Conservation (phyloP, 2,329 filamentous ascomycete species). For the Talaromyces islandicus region DNA sequence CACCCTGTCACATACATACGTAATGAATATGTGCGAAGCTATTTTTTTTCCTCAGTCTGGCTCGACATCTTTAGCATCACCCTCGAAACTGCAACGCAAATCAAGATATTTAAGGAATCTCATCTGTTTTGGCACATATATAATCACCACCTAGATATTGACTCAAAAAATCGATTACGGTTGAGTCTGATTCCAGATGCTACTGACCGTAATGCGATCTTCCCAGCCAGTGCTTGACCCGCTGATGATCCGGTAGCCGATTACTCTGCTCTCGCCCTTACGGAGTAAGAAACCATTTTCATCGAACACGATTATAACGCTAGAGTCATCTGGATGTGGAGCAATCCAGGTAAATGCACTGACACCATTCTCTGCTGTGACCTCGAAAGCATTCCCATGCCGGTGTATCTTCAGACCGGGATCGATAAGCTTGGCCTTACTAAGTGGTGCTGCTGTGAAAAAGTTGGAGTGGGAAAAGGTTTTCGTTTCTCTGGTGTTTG, state of each 20-base stretch:
- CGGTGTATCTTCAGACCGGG: constrained; percentile 39
- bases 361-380: constrained; percentile 43
- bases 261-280: constrained; percentile 38
- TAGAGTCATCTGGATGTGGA: constrained; percentile 34
- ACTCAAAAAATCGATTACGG: background rate
- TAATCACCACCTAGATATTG: no score
- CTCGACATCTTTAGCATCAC: no score
- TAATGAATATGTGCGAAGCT: no score
- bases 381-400: constrained; percentile 32
- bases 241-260: constrained; percentile 26
- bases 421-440: constrained; percentile 42
- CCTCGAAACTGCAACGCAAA: no score
- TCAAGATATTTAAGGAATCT: no score
- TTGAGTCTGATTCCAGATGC: background rate
- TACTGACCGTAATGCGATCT: background rate
- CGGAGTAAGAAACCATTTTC: constrained; percentile 49
- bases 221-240: background rate
- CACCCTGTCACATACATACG: no score
- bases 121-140: no score
- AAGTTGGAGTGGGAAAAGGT: constrained; percentile 47
- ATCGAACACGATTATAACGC: constrained; percentile 47
- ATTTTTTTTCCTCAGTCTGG: no score
- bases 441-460: constrained; percentile 44
- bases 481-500: constrained; percentile 32
- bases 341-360: constrained; percentile 53